Evolutionary conservation across 129 eudicot species (phyloP).

Genomic region (Kitagawia praeruptora): DNA sequence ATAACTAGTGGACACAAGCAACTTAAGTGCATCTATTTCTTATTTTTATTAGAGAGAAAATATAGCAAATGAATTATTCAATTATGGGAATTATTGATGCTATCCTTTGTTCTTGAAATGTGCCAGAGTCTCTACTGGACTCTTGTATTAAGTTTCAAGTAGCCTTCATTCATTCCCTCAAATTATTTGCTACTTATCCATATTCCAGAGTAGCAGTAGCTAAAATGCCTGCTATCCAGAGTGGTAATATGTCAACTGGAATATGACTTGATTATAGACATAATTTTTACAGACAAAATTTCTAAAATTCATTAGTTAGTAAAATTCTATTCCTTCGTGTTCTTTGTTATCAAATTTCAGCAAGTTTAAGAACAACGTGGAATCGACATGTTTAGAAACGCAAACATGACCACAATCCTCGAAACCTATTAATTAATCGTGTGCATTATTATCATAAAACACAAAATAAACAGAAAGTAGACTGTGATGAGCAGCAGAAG

Average conservation of each 20-base stretch:
- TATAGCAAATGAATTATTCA: not conserved
- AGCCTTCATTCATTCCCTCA: not conserved
- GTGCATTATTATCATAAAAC: not conserved
- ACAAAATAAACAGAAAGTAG: no score
- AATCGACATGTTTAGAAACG: not conserved
- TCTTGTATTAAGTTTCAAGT: not conserved
- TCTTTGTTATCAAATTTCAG: no score
- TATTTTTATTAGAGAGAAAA: not conserved
- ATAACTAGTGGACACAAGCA: conserved; percentile 4
- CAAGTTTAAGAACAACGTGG: not conserved
- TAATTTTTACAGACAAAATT: not conserved
- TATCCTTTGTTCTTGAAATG: not conserved
- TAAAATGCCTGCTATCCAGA: not conserved
- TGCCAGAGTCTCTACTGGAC: conserved; percentile 1
- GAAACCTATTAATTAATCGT: not conserved
- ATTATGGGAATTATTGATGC: not conserved
- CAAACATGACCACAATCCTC: not conserved
- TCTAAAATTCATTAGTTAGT: not conserved
- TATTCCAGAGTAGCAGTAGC: not conserved
- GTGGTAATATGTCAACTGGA: not conserved
- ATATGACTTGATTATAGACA: not conserved
- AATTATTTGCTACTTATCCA: not conserved
- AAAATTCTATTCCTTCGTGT: not conserved
- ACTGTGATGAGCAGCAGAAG: not conserved
- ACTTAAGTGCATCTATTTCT: not conserved